Evolutionary conservation across 371 early-diverging fungal species (phyloP).

Genomic region (Chytridium lagenaria): DNA sequence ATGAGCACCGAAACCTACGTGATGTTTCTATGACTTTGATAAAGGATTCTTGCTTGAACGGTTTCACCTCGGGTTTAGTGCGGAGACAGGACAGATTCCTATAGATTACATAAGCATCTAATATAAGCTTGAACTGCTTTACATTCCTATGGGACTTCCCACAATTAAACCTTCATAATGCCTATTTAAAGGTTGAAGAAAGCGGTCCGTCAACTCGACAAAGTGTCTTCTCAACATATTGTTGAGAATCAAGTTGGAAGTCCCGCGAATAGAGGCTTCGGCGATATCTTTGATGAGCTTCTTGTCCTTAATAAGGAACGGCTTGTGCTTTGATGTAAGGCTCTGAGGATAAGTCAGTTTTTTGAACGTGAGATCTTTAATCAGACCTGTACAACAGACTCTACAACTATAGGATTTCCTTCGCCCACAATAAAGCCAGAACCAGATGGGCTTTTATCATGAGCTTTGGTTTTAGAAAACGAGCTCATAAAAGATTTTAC

Average conservation of each 20-base stretch:
- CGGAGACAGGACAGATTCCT: slow-evolving; percentile 49
- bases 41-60: slow-evolving; percentile 58
- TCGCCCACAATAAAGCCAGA: neutral
- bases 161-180: slow-evolving; percentile 90
- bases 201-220: slow-evolving; percentile 89
- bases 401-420: slow-evolving; percentile 6
- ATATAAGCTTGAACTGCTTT: too few species aligned
- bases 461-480: neutral
- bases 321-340: slow-evolving; percentile 72
- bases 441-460: neutral
- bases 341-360: slow-evolving; percentile 26
- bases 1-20: slow-evolving; percentile 24
- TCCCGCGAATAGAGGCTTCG: slow-evolving; percentile 70
- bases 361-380: neutral
- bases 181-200: slow-evolving; percentile 92
- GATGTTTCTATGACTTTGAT: slow-evolving; percentile 41
- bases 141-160: slow-evolving; percentile 53
- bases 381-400: slow-evolving; percentile 19
- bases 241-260: slow-evolving; percentile 73
- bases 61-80: slow-evolving; percentile 53
- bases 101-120: neutral
- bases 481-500: slow-evolving; percentile 25
- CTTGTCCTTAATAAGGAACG: slow-evolving; percentile 78
- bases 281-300: slow-evolving; percentile 72
- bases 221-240: slow-evolving; percentile 92